These are phyloP conservation scores for Phoenix dactylifera DNA, from an alignment of 176 grass and related monocot species.

Conservation along the genomic window DNA sequence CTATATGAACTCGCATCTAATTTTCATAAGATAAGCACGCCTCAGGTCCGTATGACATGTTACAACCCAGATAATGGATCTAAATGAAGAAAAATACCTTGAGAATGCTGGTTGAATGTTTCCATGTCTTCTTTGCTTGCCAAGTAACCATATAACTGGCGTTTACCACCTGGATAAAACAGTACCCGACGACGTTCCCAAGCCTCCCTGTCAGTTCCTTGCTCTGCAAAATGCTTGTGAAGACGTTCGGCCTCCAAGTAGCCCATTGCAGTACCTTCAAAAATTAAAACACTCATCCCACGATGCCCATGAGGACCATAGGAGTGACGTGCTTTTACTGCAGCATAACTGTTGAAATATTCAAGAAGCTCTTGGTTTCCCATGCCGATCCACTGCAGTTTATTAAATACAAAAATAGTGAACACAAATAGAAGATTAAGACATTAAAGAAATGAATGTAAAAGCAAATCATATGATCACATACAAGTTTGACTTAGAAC, in stretches of 20 bases:
- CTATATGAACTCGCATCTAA: no score
- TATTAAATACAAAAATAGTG: neutral
- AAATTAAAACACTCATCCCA: constrained; percentile 79
- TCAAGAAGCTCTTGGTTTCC: constrained; percentile 81
- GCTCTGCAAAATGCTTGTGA: constrained; percentile 53
- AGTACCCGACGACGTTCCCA: constrained; percentile 33
- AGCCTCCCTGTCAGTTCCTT: constrained; percentile 53
- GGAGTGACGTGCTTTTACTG: constrained; percentile 67
- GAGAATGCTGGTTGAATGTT: constrained; percentile 49
- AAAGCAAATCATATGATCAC: no score
- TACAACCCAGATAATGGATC: neutral
- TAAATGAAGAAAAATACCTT: constrained; percentile 31
- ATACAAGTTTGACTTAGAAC: no score
- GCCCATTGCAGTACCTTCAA: constrained; percentile 65
- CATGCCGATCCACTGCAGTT: constrained; percentile 67
- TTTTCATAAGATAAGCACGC: no score
- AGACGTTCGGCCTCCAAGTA: constrained; percentile 74
- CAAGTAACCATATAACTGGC: constrained; percentile 76
- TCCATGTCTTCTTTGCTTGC: constrained; percentile 79
- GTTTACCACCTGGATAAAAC: constrained; percentile 63
- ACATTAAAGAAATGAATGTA: neutral
- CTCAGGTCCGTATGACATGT: neutral
- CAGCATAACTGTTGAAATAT: constrained; percentile 63
- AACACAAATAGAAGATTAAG: constrained; percentile 18
- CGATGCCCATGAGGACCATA: constrained; percentile 83